Conservation (phyloP, 2,329 filamentous ascomycete genomes). For the Septoria petroselini region DNA sequence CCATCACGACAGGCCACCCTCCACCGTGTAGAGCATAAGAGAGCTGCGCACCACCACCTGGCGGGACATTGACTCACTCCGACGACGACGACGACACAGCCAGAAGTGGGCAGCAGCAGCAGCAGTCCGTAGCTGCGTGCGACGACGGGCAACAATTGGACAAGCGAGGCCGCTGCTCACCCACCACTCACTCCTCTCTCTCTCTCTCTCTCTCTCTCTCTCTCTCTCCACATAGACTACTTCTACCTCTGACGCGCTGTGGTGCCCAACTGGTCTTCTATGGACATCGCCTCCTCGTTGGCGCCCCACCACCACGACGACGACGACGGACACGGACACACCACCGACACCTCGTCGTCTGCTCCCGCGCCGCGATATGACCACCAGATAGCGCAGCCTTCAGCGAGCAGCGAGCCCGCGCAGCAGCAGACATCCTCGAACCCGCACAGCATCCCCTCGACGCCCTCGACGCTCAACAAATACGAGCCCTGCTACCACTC, state of each 20-base stretch:
- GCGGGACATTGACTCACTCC: background rate
- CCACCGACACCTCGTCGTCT: background rate
- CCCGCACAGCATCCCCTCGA: constrained; percentile 4
- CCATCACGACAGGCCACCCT: background rate
- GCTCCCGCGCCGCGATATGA: constrained; percentile 8
- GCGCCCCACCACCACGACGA: constrained; percentile 2
- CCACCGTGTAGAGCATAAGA: too few species aligned
- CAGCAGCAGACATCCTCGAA: constrained; percentile 9
- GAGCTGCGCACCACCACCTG: background rate
- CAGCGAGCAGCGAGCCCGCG: constrained; percentile 13
- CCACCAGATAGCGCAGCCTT: constrained; percentile 9
- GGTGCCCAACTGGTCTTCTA: too few species aligned
- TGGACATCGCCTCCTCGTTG: constrained; percentile 10
- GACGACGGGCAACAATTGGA: too few species aligned
- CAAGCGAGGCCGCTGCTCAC: too few species aligned
- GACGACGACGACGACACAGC: background rate
- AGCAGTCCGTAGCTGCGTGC: too few species aligned
- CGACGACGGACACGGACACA: background rate
- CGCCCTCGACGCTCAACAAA: constrained; percentile 9
- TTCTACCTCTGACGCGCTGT: too few species aligned
- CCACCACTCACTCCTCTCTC: too few species aligned
- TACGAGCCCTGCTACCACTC: constrained; percentile 18
- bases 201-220: too few species aligned
- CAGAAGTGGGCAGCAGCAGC: too few species aligned
- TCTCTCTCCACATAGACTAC: too few species aligned